Evolutionary conservation across 805 yeast species (phyloP).

Genomic region (Ogataea allantospora): DNA sequence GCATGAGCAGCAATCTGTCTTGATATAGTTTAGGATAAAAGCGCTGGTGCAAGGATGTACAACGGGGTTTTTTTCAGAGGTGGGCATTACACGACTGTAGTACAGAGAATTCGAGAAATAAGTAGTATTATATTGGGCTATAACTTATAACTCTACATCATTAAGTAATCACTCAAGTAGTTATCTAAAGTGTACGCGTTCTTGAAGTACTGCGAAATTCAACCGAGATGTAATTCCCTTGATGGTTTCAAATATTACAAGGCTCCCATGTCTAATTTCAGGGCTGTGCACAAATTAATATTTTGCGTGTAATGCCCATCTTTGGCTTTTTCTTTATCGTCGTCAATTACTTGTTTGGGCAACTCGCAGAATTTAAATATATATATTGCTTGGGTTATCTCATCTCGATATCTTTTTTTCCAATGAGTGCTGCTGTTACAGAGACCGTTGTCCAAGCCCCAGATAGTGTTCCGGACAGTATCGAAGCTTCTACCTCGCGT

Average conservation of each 20-base stretch:
- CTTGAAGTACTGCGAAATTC: too few relatives aligned
- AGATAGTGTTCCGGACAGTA: constrained; percentile 23
- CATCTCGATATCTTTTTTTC: not conserved
- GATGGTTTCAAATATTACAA: too few relatives aligned
- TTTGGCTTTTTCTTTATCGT: constrained; percentile 9
- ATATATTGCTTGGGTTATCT: not conserved
- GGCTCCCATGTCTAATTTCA: too few relatives aligned
- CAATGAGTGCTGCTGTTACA: constrained; percentile 18
- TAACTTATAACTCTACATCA: too few relatives aligned
- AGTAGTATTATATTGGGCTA: too few relatives aligned
- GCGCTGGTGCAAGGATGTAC: constrained; percentile 1
- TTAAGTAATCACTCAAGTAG: too few relatives aligned
- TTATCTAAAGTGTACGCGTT: too few relatives aligned
- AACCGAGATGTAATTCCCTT: too few relatives aligned
- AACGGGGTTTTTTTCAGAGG: not conserved
- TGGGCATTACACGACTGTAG: too few relatives aligned
- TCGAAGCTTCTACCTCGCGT: constrained; percentile 36
- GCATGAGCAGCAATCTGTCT: constrained; percentile 36
- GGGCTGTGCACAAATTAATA: not conserved
- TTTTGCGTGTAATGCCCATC: not conserved
- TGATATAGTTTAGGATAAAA: not conserved
- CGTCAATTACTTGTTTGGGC: constrained; percentile 8
- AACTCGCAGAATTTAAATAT: constrained; percentile 3
- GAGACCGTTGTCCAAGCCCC: constrained; percentile 12
- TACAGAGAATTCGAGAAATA: too few relatives aligned